phyloP scores from a whole-genome alignment of 257 asterid genomes.

The Thymus mandschuricus region DNA sequence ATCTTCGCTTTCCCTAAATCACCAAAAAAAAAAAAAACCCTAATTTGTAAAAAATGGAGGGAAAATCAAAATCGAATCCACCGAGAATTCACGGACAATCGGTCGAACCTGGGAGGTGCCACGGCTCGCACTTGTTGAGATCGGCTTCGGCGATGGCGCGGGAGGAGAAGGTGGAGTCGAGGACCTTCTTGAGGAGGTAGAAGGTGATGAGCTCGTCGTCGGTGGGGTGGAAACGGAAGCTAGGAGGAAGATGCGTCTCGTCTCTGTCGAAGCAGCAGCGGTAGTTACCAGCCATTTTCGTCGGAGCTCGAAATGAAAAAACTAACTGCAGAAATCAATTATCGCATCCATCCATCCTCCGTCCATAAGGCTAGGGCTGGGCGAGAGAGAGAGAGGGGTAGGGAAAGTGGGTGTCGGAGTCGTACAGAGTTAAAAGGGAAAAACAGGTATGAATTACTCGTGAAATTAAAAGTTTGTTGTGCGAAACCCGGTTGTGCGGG shows the following conservation, averaged over 20 bases:
- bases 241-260: slow-evolving; percentile 65
- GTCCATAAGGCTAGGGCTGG: not conserved
- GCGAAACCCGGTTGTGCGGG: too few relatives aligned
- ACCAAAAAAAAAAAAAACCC: not conserved
- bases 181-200: slow-evolving; percentile 79
- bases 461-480: too few relatives aligned
- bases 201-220: slow-evolving; percentile 88
- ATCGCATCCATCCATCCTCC: not conserved
- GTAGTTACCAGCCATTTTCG: not conserved
- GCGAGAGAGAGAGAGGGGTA: not conserved
- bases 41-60: not conserved
- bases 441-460: too few relatives aligned
- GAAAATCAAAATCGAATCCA: not conserved
- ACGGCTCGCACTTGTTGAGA: slow-evolving; percentile 90
- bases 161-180: slow-evolving; percentile 60
- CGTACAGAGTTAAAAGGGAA: not conserved
- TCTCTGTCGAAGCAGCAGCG: slow-evolving; percentile 35
- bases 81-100: not conserved
- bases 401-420: slow-evolving; percentile 20
- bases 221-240: slow-evolving; percentile 88
- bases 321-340: not conserved
- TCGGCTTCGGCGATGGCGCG: slow-evolving; percentile 88
- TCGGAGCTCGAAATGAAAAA: not conserved
- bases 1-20: slow-evolving; percentile 71
- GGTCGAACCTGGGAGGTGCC: slow-evolving; percentile 76